A percentile compares a stretch with the other conserved stretches of the same genome.
Evolutionary conservation across 2,329 filamentous ascomycete species (phyloP).

Genomic region (Fusarium armeniacum): DNA sequence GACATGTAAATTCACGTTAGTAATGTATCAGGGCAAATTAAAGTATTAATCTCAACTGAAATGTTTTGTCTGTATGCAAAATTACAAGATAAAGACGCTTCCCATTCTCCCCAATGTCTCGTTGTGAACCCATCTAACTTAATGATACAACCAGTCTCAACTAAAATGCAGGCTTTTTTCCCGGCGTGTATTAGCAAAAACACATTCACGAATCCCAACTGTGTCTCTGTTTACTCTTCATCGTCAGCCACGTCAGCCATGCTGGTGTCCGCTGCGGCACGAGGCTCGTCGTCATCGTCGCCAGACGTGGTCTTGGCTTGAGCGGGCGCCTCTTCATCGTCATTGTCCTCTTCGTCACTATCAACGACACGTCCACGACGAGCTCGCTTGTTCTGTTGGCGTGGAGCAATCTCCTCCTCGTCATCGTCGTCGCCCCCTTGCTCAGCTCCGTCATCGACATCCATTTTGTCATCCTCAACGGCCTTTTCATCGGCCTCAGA

Average conservation of each 20-base stretch:
- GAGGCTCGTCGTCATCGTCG: constrained; percentile 49
- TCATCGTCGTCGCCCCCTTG: constrained; percentile 61
- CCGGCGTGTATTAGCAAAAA: constrained; percentile 28
- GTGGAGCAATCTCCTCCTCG: constrained; percentile 63
- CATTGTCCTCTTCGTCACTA: constrained; percentile 66
- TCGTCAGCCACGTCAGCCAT: constrained; percentile 59
- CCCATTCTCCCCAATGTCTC: constrained; percentile 33
- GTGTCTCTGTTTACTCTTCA: constrained; percentile 42
- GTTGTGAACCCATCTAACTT: constrained; percentile 40
- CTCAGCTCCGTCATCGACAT: constrained; percentile 62
- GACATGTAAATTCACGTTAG: constrained; percentile 27
- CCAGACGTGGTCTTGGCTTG: constrained; percentile 40
- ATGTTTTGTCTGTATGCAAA: constrained; percentile 3
- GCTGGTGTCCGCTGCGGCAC: constrained; percentile 54
- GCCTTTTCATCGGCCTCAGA: constrained; percentile 57
- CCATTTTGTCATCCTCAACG: constrained; percentile 63
- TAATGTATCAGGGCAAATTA: constrained; percentile 17
- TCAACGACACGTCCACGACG: constrained; percentile 67
- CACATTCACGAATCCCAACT: constrained; percentile 32
- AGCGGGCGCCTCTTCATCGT: constrained; percentile 35
- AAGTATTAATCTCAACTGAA: constrained; percentile 6
- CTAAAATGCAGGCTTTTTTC: constrained; percentile 15
- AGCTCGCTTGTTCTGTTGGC: constrained; percentile 61
- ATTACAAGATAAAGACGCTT: constrained; percentile 41
- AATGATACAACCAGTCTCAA: constrained; percentile 36